Base-by-base conservation (phyloP, 1,284 basidiomycete genomes). In the Bondarzewia mesenterica region DNA sequence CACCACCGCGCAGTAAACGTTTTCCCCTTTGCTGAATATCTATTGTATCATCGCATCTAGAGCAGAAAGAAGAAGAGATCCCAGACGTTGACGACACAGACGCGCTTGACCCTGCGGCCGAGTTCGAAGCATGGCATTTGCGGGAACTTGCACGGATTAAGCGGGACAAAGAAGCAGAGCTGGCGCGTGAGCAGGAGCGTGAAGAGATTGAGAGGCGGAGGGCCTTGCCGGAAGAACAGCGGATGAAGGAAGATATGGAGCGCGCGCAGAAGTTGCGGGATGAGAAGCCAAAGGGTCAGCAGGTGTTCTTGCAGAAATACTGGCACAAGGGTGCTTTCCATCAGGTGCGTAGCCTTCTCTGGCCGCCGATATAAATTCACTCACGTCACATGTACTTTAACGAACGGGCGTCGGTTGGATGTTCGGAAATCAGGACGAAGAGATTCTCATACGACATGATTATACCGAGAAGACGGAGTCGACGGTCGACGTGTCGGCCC, bases 321-420 rank as follows among this genome's bases (percentile, higher is more conserved):
- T 98, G 93, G 81, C 96, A 99, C 73, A 98, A 97, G 69, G 96
- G 96, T 59, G 94, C 93, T 51, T 99, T 99, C 75, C 93, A 96
- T 67, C 91, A 90, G 76, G 91, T 87, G 51, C 21, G 72, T 63
- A 39, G 27, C 6, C 38, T 25, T 18, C 29, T 7, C 32, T 32
- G 37, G 18, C 23, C 18, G 26, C n/a, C 16, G 5, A 7, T 10
- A 7, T n/a, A 14, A 7, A 7, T 10, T 16, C 12, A 39, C 37
- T 15, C 39, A 44, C 39, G 21, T 8, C 38, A 16, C 8, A 25
- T 18, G 16, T 54, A 22, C 25, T 27, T 10, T 25, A 36, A n/a
- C n/a, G n/a, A n/a, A 46, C 23, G 32, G n/a, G n/a, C n/a, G n/a
- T n/a, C n/a, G n/a, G n/a, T 50, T 36, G 48, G 52, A n/a, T 10